Evolutionary conservation across 768 basidiomycete species (phyloP).

Genomic region (Hysterangium stoloniferum): DNA sequence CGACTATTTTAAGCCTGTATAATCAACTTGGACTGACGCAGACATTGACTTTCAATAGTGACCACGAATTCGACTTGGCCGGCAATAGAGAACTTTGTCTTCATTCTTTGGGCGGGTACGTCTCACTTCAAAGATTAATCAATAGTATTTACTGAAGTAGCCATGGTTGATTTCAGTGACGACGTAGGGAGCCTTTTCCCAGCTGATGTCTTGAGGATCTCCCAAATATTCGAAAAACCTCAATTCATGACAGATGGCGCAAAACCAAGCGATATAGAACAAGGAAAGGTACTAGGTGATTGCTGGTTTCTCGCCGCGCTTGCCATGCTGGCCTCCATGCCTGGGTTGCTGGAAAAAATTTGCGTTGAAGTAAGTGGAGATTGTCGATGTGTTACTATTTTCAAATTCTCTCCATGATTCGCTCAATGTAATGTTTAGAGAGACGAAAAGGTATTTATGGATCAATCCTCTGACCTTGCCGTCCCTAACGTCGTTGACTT

Average conservation of each 20-base stretch:
- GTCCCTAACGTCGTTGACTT: not conserved
- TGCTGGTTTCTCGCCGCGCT: conserved; percentile 50
- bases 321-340: conserved; percentile 37
- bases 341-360: conserved; percentile 41
- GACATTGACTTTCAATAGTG: conserved; percentile 26
- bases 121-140: not conserved
- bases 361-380: conserved; percentile 37
- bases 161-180: not conserved
- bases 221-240: conserved; percentile 44
- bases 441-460: conserved; percentile 27
- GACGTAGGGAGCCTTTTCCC: conserved; percentile 19
- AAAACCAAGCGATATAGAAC: conserved; percentile 37
- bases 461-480: not conserved
- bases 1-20: conserved; percentile 14
- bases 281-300: conserved; percentile 41
- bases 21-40: too few relatives aligned
- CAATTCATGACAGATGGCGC: conserved; percentile 40
- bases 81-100: conserved; percentile 34
- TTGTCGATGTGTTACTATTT: not conserved
- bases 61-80: conserved; percentile 48
- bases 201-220: conserved; percentile 39
- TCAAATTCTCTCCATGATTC: not conserved
- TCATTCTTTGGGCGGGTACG: conserved; percentile 27
- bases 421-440: too few relatives aligned
- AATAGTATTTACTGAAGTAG: not conserved